Evolutionary conservation across 108 stramenopile species (phyloP).

Genomic region (Conticribra guillardii): DNA sequence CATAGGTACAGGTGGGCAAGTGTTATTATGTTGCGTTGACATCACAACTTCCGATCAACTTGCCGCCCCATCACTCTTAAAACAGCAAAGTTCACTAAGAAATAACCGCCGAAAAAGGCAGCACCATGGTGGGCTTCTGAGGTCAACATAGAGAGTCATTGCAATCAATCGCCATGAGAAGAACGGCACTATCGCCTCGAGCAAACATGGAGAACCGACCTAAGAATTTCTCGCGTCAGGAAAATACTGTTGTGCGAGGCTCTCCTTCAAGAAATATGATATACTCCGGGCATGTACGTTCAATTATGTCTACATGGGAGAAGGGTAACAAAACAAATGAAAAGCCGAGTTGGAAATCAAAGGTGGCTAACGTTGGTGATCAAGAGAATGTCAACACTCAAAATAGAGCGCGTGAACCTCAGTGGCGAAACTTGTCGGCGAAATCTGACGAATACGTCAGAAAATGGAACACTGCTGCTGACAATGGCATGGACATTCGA

Average conservation of each 20-base stretch:
- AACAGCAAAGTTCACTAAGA: too few species aligned
- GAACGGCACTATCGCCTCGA: too few species aligned
- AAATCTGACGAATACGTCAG: neutral
- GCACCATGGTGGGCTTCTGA: too few species aligned
- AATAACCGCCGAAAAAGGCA: too few species aligned
- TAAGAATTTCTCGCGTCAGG: too few species aligned
- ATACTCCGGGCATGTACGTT: conserved; percentile 14
- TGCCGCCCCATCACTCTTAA: too few species aligned
- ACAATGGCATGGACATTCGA: neutral
- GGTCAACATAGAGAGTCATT: too few species aligned
- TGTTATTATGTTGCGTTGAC: too few species aligned
- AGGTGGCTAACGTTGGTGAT: neutral
- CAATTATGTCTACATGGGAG: conserved; percentile 22
- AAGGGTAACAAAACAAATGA: neutral
- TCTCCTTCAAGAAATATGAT: neutral
- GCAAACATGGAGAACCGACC: too few species aligned
- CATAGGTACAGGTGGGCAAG: too few species aligned
- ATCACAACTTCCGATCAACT: too few species aligned
- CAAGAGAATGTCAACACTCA: neutral
- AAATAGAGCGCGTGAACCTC: neutral
- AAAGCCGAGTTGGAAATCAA: neutral
- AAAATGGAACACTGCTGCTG: neutral
- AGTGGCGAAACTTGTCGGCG: neutral
- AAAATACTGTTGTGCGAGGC: neutral
- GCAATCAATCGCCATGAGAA: too few species aligned